Evolutionary conservation across 352 stramenopile genomes (phyloP).

Genomic region (Phytophthora parvispora): DNA sequence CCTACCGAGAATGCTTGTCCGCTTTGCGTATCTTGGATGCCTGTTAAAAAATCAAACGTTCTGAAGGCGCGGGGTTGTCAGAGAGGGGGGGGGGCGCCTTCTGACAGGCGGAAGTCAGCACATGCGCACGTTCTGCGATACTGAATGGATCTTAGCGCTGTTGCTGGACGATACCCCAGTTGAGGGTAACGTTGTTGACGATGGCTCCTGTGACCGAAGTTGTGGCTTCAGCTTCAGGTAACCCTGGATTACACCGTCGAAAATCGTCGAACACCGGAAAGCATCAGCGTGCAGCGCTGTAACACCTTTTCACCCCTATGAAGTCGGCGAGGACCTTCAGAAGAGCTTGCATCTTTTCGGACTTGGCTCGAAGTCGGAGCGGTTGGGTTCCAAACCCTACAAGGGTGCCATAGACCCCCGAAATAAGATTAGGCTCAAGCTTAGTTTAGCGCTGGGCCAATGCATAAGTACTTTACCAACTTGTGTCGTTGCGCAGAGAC

Average conservation of each 20-base stretch:
- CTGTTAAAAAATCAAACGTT: no score
- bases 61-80: no score
- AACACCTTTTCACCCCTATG: constrained; percentile 25
- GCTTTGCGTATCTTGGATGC: no score
- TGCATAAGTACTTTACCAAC: constrained; percentile 20
- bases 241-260: constrained; percentile 4
- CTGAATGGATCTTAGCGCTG: no score
- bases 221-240: constrained; percentile 7
- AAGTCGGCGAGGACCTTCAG: constrained; percentile 13
- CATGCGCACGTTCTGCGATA: no score
- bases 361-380: constrained; percentile 6
- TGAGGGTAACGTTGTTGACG: constrained; percentile 12
- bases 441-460: constrained; percentile 11
- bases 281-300: constrained; percentile 15
- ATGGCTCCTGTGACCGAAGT: constrained; percentile 6
- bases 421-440: neutral
- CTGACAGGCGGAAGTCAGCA: no score
- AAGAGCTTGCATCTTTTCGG: constrained; percentile 1
- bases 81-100: no score
- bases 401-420: constrained; percentile 12
- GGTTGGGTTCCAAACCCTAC: constrained; percentile 16
- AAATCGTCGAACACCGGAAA: constrained; percentile 6
- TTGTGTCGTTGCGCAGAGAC: constrained; percentile 15
- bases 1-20: no score
- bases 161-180: constrained; percentile 14